Percentiles rank a stretch among this genome's conserved stretches.
Evolutionary conservation across 2,329 filamentous ascomycete genomes (phyloP).

Genomic region (Aspergillus bombycis): DNA sequence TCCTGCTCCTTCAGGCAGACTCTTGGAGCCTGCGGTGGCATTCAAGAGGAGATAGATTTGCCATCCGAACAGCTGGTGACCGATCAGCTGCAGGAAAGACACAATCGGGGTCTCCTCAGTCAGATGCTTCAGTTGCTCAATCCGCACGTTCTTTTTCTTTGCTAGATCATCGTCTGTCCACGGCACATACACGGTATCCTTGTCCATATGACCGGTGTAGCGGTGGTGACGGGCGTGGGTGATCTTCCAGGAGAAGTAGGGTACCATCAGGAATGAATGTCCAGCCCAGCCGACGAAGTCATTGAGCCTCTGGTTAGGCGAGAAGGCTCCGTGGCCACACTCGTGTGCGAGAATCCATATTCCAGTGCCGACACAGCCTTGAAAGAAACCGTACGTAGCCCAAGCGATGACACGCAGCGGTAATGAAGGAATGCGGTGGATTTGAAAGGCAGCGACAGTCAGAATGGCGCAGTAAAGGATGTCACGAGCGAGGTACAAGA

Average conservation of each 20-base stretch:
- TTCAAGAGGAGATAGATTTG: constrained; percentile 67
- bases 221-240: constrained; percentile 71
- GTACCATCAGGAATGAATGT: constrained; percentile 69
- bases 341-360: constrained; percentile 74
- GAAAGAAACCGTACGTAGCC: constrained; percentile 63
- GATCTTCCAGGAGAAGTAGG: constrained; percentile 75
- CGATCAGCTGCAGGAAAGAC: constrained; percentile 57
- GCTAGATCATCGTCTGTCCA: constrained; percentile 41
- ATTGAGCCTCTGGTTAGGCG: constrained; percentile 59
- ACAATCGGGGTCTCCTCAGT: constrained; percentile 65
- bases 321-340: constrained; percentile 71
- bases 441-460: constrained; percentile 57
- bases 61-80: constrained; percentile 68
- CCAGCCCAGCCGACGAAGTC: constrained; percentile 64
- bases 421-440: constrained; percentile 53
- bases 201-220: constrained; percentile 68
- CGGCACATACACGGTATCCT: constrained; percentile 68
- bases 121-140: constrained; percentile 54
- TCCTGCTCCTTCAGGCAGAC: constrained; percentile 39
- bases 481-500: constrained; percentile 62
- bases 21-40: constrained; percentile 53
- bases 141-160: constrained; percentile 48
- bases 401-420: constrained; percentile 54
- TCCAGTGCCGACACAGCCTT: constrained; percentile 68
- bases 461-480: constrained; percentile 54